Evolutionary conservation across 345 rosid genomes (phyloP).

Genomic region (Gossypioides kirkii): DNA sequence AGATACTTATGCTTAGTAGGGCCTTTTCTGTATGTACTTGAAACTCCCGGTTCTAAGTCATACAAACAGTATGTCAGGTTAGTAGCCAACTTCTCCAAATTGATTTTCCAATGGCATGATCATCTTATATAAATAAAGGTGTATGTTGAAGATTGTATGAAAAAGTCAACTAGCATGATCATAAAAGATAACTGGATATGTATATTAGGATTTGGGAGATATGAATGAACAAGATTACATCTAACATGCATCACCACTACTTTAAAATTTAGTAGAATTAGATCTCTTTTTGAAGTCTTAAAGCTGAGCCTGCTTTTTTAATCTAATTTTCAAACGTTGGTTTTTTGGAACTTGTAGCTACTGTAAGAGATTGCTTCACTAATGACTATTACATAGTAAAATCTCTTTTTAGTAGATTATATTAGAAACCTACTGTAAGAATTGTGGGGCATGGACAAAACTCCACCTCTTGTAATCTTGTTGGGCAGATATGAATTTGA

Average conservation of each 20-base stretch:
- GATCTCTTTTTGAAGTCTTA: background rate
- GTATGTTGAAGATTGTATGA: background rate
- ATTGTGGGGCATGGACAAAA: background rate
- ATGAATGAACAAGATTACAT: background rate
- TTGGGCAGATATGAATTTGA: background rate
- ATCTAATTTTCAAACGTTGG: background rate
- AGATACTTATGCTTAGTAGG: constrained; percentile 87
- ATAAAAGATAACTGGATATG: background rate
- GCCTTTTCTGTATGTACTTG: constrained; percentile 77
- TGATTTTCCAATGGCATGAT: constrained; percentile 10
- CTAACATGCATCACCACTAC: background rate
- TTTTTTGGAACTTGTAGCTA: background rate
- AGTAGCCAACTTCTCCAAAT: constrained; percentile 18
- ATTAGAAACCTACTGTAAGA: background rate
- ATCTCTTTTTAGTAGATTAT: background rate
- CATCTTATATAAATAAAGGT: background rate
- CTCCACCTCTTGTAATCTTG: background rate
- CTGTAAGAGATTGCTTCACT: background rate
- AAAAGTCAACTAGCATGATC: background rate
- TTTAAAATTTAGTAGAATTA: background rate
- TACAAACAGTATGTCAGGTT: constrained; percentile 90
- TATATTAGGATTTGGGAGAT: background rate
- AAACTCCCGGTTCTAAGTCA: constrained; percentile 64
- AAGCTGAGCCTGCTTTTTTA: background rate
- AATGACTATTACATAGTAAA: background rate